A percentile compares a stretch with the other conserved stretches of the same genome.
phyloP scores from a whole-genome alignment of 225 moss, liverwort and hornwort genomes.

The Sphagnum tenellum region DNA sequence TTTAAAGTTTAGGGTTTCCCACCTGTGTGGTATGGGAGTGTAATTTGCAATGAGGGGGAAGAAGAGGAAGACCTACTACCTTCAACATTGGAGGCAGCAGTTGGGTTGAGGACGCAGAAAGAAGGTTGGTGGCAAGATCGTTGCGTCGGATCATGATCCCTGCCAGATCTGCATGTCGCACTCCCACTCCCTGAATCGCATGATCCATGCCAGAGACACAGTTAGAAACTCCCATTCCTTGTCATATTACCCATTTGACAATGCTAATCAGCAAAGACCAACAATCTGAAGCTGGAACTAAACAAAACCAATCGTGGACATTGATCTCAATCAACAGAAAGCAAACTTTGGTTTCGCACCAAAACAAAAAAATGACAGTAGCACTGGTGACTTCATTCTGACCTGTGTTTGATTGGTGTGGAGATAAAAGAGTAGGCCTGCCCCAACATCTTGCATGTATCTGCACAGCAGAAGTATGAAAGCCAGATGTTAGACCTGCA shows the following conservation, averaged over 20 bases:
- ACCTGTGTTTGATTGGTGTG: conserved; percentile 46
- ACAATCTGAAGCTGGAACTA: too few relatives aligned
- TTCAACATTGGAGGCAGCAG: conserved; percentile 37
- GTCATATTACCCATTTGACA: too few relatives aligned
- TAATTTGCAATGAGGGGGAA: too few relatives aligned
- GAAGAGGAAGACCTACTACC: conserved; percentile 5
- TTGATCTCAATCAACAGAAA: too few relatives aligned
- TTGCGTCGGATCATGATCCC: conserved; percentile 47
- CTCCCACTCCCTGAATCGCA: conserved; percentile 24
- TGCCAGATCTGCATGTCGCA: conserved; percentile 26
- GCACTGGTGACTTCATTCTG: not conserved
- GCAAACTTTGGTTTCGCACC: too few relatives aligned
- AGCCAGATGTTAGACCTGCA: not conserved
- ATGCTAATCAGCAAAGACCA: too few relatives aligned
- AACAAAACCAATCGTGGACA: too few relatives aligned
- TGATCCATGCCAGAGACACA: too few relatives aligned
- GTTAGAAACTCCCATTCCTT: not conserved
- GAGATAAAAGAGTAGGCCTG: conserved; percentile 38
- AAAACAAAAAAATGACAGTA: too few relatives aligned
- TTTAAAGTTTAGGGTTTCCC: too few relatives aligned
- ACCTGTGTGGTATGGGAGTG: too few relatives aligned
- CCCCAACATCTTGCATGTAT: conserved; percentile 23
- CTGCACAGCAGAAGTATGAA: conserved; percentile 7
- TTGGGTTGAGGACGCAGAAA: conserved; percentile 30
- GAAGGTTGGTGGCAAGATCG: conserved; percentile 31